These are phyloP conservation scores for Guadua angustifolia DNA, from an alignment of 176 grass and related monocot genomes.

Conservation along the genomic window DNA sequence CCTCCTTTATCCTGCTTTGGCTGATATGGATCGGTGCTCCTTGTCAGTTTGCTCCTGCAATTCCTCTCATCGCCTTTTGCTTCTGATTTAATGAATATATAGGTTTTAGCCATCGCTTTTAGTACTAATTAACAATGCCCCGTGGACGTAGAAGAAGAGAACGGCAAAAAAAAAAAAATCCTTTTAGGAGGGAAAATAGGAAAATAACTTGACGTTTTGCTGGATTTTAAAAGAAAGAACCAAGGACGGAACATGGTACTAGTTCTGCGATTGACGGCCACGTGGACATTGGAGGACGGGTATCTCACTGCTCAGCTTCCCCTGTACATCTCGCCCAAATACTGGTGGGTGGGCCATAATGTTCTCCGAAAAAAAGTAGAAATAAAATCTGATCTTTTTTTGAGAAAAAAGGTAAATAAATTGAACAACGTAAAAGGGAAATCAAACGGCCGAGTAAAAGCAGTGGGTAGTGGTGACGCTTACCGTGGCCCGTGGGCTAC, in stretches of 20 bases:
- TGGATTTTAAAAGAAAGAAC: conserved; percentile 11
- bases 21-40: neutral
- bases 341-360: neutral
- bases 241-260: neutral
- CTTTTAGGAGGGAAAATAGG: neutral
- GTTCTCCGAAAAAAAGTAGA: neutral
- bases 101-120: neutral
- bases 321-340: neutral
- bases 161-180: neutral
- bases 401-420: neutral
- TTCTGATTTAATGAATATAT: too few species aligned
- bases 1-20: neutral
- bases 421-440: neutral
- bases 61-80: neutral
- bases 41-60: neutral
- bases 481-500: neutral
- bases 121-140: neutral
- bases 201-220: neutral
- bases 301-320: neutral
- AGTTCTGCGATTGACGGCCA: conserved; percentile 15
- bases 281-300: neutral
- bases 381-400: neutral
- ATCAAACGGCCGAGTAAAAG: neutral
- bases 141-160: neutral
- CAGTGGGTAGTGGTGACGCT: neutral